phyloP scores from a whole-genome alignment of 2,329 filamentous ascomycete genomes.

The Diaporthe humulicola region DNA sequence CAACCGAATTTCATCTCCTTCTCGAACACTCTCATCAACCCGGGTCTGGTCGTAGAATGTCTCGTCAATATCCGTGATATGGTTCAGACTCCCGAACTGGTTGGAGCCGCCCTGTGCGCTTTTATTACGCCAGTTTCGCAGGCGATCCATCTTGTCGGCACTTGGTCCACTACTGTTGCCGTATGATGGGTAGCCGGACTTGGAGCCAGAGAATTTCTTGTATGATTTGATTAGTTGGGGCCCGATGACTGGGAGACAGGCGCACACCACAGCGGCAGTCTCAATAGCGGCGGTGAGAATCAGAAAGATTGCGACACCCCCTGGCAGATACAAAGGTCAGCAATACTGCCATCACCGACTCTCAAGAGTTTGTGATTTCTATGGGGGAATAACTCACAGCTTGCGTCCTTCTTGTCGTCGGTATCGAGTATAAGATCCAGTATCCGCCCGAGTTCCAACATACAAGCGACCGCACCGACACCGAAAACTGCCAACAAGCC shows the following conservation, averaged over 20 bases:
- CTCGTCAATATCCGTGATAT: slow-evolving; percentile 7
- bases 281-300: slow-evolving; percentile 17
- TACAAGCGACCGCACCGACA: background rate
- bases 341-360: background rate
- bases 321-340: background rate
- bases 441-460: slow-evolving; percentile 5
- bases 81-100: background rate
- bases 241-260: slow-evolving; percentile 14
- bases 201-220: background rate
- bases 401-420: slow-evolving; percentile 21
- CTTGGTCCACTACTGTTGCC: slow-evolving; percentile 9
- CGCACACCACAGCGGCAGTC: slow-evolving; percentile 21
- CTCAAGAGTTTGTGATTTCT: background rate
- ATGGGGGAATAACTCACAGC: background rate
- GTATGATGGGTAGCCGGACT: slow-evolving; percentile 2
- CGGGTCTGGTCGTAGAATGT: background rate
- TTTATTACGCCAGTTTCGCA: background rate
- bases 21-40: background rate
- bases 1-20: background rate
- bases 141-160: background rate
- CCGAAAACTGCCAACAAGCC: background rate
- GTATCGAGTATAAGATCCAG: slow-evolving; percentile 8
- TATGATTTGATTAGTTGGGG: slow-evolving; percentile 7
- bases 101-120: background rate
- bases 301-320: slow-evolving; percentile 6